Evolutionary conservation across 2,329 filamentous ascomycete genomes (phyloP), one percentile per base, ranked within the genome.

Genomic region (Pyricularia sp.): DNA sequence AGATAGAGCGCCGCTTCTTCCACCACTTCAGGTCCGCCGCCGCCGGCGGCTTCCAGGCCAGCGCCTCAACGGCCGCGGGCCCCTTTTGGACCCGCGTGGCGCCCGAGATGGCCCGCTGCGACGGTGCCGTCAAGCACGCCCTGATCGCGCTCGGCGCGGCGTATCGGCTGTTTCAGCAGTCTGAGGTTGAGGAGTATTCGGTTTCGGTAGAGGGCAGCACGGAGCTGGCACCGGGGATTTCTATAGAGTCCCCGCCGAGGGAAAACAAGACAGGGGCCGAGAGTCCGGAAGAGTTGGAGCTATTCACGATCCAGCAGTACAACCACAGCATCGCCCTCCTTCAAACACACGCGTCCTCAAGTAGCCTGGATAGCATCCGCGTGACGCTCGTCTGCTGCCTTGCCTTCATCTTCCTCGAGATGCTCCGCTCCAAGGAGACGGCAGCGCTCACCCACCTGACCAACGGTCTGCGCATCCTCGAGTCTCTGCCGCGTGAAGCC

Each of bases 271-370:
- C 4, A 9, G 59, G 33, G 65, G 36, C 25, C 12, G 59, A 63
- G 59, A 67, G 72, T 55, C 69, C 71, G 33, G 73, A 73, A 28
- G 72, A 76, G 31, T 72, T 77, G 3, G 78, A 80, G 65, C 71
- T 78, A 6, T 79, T 80, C 71, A 76, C 76, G 59, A 77, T 81
- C 69, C 75, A 78, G 68, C 78, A 80, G 68, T 80, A 81, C 71
- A 78, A 77, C 71, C 73, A 74, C 11, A 77, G 79, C 25, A 77
- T 81, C 67, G 76, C 76, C 65, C 73, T 75, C 25, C 74, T 79
- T 20, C 73, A 75, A 33, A 69, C 68, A 50, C 74, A 76, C 66
- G 73, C 73, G 7, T 70, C 69, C 5, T 73, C 72, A 4, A 71
- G 72, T 3, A 71, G 70, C 28, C 64, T 70, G 7, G 73, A 73